Conservation (phyloP, 768 basidiomycete genomes). For the Leccinum subtestaceum region DNA sequence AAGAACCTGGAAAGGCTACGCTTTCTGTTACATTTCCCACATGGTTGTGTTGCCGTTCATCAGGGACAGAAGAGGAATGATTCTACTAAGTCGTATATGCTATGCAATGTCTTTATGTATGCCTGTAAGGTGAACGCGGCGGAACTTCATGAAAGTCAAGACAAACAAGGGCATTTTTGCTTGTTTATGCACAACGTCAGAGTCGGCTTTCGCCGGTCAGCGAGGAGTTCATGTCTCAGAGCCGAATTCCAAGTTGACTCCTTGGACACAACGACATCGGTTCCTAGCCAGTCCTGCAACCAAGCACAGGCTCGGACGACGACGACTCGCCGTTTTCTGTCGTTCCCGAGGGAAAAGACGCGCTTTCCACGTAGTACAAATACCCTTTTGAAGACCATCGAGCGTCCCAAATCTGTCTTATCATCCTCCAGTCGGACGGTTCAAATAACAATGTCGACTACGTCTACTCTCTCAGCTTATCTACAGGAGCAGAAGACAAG, state of each 20-base stretch:
- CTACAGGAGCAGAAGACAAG: conserved; percentile 48
- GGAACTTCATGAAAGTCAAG: too few relatives aligned
- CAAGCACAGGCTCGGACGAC: background rate
- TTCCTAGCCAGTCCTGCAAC: background rate
- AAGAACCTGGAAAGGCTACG: background rate
- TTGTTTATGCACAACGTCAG: conserved; percentile 10
- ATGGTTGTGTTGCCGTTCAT: background rate
- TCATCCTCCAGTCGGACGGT: background rate
- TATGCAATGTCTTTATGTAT: background rate
- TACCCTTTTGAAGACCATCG: background rate
- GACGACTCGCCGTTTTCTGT: background rate
- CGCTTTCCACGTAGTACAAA: background rate
- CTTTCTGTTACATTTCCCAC: background rate
- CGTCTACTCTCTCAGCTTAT: conserved; percentile 35
- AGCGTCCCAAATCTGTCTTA: background rate
- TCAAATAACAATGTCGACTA: conserved; percentile 22
- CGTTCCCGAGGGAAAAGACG: background rate
- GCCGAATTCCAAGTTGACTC: background rate
- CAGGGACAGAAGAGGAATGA: background rate
- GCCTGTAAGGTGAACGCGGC: too few relatives aligned
- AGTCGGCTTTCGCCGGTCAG: background rate
- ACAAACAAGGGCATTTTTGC: background rate
- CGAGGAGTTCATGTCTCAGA: conserved; percentile 1
- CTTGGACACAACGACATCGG: background rate
- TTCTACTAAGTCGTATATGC: background rate